Evolutionary conservation across 2,329 filamentous ascomycete species (phyloP), one percentile per base, ranked within the genome.

Genomic region (Fusarium tricinctum): DNA sequence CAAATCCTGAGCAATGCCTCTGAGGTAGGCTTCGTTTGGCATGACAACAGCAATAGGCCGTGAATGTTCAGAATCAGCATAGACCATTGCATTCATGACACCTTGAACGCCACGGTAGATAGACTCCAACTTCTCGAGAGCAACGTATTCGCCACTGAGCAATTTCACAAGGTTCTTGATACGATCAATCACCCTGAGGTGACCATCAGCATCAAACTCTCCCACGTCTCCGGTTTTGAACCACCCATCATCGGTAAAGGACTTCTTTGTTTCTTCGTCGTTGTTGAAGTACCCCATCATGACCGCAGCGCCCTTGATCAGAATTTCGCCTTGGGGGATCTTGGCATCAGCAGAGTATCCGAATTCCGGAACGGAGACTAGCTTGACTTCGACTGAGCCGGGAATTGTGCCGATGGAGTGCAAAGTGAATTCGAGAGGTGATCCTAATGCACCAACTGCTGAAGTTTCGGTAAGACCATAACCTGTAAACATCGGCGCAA

Each of bases 81-180:
- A 91, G 35, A 97, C 86, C 84, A 96, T 96, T 76, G 97, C 89
- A 81, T 97, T 97, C 63, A 88, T 87, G 15, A 97, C 92, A 13
- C 91, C 87, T 10, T 88, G 85, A 8, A 87, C 88, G 35, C 92
- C 89, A 59, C 94, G 90, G 82, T 97, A 98, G 55, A 97, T 85
- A 4, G 94, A 92, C 81, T 98, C 94, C 56, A 98, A 88, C 84
- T 94, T 97, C 83, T 98, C 95, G 4, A 98, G 86, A n/a, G 95
- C 95, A 78, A 98, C 96, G 81, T 98, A 98, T 84, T 98, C 95
- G 70, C 95, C 95, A 61, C 94, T 93, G 66, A 92, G 87, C 58
- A 96, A 93, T 88, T 98, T 98, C 79, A 97, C 92, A 52, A 98
- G 84, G 81, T 97, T 98, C 89, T 98, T 98, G 88, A 97, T 93